These are phyloP conservation scores for Neoascochyta sp. DNA, from an alignment of 2,329 filamentous ascomycete genomes.

Conservation along the genomic window DNA sequence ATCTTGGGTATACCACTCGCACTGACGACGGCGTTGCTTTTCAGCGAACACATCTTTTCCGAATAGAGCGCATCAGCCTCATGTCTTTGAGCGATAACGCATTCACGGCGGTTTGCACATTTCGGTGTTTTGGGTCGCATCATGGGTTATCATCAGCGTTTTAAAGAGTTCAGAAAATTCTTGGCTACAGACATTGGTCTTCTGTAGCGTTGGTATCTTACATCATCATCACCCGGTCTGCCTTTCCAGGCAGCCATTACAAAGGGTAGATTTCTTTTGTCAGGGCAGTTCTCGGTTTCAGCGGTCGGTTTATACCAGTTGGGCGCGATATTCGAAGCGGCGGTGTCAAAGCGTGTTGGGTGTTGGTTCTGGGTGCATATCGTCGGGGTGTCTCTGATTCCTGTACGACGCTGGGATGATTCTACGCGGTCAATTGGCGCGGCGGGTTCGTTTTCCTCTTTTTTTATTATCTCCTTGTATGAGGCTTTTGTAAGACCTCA, in stretches of 20 bases:
- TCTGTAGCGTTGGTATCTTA: conserved; percentile 34
- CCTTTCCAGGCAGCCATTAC: conserved; percentile 21
- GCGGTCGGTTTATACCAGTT: conserved; percentile 43
- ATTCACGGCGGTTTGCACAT: conserved; percentile 41
- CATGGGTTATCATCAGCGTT: conserved; percentile 32
- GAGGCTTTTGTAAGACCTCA: conserved; percentile 28
- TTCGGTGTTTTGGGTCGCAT: conserved; percentile 39
- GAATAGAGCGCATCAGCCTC: conserved; percentile 40
- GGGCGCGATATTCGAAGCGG: conserved; percentile 40
- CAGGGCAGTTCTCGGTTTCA: conserved; percentile 31
- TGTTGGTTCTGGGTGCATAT: conserved; percentile 35
- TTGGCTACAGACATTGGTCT: conserved; percentile 35
- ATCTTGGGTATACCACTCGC: conserved; percentile 41
- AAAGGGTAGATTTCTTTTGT: conserved; percentile 43
- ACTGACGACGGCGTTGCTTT: conserved; percentile 42
- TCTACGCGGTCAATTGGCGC: conserved; percentile 33
- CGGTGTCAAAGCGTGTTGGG: conserved; percentile 35
- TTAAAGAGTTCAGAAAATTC: conserved; percentile 36
- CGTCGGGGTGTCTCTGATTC: conserved; percentile 29
- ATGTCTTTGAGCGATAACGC: conserved; percentile 38
- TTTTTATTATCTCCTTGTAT: conserved; percentile 30
- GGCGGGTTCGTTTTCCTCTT: conserved; percentile 22
- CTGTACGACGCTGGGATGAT: conserved; percentile 43
- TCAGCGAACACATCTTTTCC: conserved; percentile 34
- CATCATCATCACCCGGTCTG: conserved; percentile 30